Conservation (phyloP, 1,284 basidiomycete species). For the Meripilus lineatus region DNA sequence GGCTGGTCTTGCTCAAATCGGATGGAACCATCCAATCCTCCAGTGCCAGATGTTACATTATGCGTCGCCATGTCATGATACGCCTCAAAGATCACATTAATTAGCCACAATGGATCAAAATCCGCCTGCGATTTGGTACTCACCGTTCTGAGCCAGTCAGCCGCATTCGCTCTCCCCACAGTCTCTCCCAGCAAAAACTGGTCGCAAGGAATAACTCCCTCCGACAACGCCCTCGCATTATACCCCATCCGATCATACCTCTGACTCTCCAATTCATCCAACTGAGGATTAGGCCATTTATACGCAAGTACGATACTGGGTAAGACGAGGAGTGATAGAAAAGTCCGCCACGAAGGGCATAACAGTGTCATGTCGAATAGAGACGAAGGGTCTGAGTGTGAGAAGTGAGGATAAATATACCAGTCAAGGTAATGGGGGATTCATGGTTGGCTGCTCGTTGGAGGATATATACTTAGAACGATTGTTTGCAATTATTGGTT, state of each 20-base stretch:
- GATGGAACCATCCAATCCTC: constrained; percentile 25
- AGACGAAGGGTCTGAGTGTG: no score
- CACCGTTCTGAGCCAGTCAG: no score
- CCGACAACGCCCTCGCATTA: constrained; percentile 4
- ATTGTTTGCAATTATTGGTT: no score
- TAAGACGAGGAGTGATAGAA: no score
- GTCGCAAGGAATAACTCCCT: constrained; percentile 1
- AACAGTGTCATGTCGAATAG: no score
- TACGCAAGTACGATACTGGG: constrained; percentile 6
- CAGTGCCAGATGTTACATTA: constrained; percentile 20
- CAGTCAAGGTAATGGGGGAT: no score
- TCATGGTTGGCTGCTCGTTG: no score
- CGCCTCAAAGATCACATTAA: constrained; percentile 3
- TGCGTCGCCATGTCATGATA: constrained; percentile 25
- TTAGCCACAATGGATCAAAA: background rate
- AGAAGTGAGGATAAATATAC: no score
- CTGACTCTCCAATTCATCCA: constrained; percentile 9
- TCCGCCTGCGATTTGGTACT: no score
- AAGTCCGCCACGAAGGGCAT: no score
- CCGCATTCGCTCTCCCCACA: constrained; percentile 7
- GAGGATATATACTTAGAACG: no score
- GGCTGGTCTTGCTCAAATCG: constrained; percentile 21
- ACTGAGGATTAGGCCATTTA: constrained; percentile 11
- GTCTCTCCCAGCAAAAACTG: constrained; percentile 2
- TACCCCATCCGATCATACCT: constrained; percentile 7